Base-by-base conservation (phyloP, 176 grass and related monocot species). In the Dactylis glomerata region DNA sequence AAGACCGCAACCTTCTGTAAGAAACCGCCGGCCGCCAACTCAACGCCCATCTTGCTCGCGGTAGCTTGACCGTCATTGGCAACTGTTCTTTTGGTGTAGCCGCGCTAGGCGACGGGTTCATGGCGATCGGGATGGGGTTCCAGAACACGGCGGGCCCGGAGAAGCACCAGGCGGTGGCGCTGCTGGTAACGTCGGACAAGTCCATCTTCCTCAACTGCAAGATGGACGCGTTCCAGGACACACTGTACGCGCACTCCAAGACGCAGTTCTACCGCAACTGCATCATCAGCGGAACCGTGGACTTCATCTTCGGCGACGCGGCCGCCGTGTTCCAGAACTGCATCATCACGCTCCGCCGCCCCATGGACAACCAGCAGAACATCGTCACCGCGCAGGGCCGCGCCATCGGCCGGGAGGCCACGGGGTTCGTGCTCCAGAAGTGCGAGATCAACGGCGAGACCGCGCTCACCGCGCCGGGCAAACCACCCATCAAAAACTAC, bases 181-280 rank as follows among this genome's bases (percentile, higher is more conserved):
- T 98, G 32, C 87, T 94, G 41, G 90, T 91, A 50, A 82, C 89
- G 30, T 89, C 96, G 2, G 96, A 98, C 79, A 88, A 66, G 56
- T 66, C 93, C 51, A 89, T 98, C 85, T 98, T 98, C 89, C 91
- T 95, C 66, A 95, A 91, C 83, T 95, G 96, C 85, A 54, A 81
- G 19, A 93, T 98, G 90, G 92, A 93, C n/a, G 96, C 77, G 33
- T 95, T 90, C 76, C 96, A 98, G 82, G 96, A 98, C 87, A 98
- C 96, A n/a, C 89, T 98, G 0, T 98, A 95, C 86, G 93, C 92
- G 81, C 93, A 95, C 80, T 91, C 89, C 72, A 90, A 91, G 73
- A 69, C 85, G 0, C 96, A 98, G 89, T 98, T 90, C 85, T 98
- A 98, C 85, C 93, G 96, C 83, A 88, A 87, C 85, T 98, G 96